A percentile compares a stretch with the other conserved stretches of the same genome.
These are phyloP conservation scores for Luffa acutangula DNA, from an alignment of 306 rosid species.

Conservation along the genomic window DNA sequence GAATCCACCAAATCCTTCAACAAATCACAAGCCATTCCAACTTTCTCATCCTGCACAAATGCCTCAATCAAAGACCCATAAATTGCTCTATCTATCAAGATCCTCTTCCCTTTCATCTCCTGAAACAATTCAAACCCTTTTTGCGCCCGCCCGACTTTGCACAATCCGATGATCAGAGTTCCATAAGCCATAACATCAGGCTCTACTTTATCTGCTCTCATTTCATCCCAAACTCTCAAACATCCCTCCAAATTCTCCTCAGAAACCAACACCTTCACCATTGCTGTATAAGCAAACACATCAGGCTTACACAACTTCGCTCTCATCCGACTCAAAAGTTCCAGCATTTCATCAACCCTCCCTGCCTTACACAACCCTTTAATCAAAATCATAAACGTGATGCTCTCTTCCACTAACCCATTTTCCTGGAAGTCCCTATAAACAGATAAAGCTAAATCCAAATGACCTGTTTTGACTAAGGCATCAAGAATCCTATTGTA, in stretches of 20 bases:
- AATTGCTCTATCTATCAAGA: slow-evolving; percentile 65
- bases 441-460: slow-evolving; percentile 59
- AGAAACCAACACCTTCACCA: slow-evolving; percentile 42
- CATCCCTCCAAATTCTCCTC: slow-evolving; percentile 55
- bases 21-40: slow-evolving; percentile 61
- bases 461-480: slow-evolving; percentile 36
- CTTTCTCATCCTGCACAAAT: slow-evolving; percentile 41
- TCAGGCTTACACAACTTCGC: slow-evolving; percentile 60
- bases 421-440: slow-evolving; percentile 49
- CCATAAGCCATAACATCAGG: slow-evolving; percentile 69
- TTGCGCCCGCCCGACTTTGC: slow-evolving; percentile 46
- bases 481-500: slow-evolving; percentile 73
- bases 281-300: slow-evolving; percentile 69
- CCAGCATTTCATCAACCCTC: slow-evolving; percentile 48
- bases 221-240: slow-evolving; percentile 75
- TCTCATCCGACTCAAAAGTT: slow-evolving; percentile 55
- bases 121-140: slow-evolving; percentile 54
- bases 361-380: slow-evolving; percentile 69
- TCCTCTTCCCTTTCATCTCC: slow-evolving; percentile 67
- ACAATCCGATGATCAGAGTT: slow-evolving; percentile 47
- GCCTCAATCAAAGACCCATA: slow-evolving; percentile 57
- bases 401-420: slow-evolving; percentile 64
- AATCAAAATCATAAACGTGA: slow-evolving; percentile 68
- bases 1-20: slow-evolving; percentile 58
- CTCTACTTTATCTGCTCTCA: slow-evolving; percentile 47